These are phyloP conservation scores for Zangia roseola DNA, from an alignment of 768 basidiomycete genomes.

Conservation along the genomic window DNA sequence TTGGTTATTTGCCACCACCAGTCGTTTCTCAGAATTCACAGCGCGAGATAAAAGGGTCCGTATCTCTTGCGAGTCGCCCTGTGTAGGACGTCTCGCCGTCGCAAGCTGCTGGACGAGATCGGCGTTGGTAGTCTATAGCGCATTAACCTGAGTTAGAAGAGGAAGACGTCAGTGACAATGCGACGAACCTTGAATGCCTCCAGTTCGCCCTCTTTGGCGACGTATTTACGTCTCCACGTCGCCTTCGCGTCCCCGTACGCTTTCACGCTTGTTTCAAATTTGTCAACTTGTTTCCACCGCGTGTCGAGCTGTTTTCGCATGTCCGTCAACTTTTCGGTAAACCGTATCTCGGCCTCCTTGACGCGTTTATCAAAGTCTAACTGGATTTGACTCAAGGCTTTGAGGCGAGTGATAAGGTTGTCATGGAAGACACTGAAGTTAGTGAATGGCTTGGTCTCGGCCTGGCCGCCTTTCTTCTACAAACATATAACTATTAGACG, in stretches of 20 bases:
- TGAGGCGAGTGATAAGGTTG: constrained; percentile 85
- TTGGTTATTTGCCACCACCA: constrained; percentile 84
- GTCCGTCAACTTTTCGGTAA: constrained; percentile 68
- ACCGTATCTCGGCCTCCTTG: constrained; percentile 75
- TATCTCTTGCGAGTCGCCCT: constrained; percentile 66
- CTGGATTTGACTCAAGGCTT: constrained; percentile 81
- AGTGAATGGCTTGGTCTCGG: constrained; percentile 89
- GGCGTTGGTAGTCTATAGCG: constrained; percentile 60
- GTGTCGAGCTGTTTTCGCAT: constrained; percentile 86
- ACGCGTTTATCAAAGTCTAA: constrained; percentile 81
- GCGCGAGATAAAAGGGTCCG: constrained; percentile 70
- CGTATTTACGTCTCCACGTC: constrained; percentile 79
- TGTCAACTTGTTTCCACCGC: constrained; percentile 91
- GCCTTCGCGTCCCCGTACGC: constrained; percentile 76
- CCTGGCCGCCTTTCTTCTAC: constrained; percentile 72
- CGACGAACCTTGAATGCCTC: constrained; percentile 74
- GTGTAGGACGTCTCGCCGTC: constrained; percentile 55
- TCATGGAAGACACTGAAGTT: constrained; percentile 95
- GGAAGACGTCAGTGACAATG: neutral
- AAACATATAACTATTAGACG: neutral
- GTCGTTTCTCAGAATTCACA: constrained; percentile 81
- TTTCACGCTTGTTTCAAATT: constrained; percentile 85
- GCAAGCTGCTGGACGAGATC: constrained; percentile 75
- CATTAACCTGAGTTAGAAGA: neutral
- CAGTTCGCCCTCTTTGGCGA: constrained; percentile 84